Base-by-base conservation (phyloP, 2,329 filamentous ascomycete species). In the Xylariaceae sp. region DNA sequence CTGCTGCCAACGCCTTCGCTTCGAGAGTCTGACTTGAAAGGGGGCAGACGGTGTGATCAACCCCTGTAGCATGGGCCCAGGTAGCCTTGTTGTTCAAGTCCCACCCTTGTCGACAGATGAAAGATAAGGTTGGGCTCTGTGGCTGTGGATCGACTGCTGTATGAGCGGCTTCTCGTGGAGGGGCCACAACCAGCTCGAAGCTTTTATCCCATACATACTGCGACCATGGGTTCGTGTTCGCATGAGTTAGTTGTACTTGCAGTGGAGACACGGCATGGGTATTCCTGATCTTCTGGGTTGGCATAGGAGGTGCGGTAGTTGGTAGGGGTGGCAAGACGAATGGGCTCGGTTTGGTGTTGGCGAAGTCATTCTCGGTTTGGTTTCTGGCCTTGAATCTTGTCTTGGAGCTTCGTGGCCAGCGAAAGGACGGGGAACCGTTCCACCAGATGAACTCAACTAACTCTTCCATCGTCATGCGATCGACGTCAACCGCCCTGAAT, bases 61-160 rank as follows among this genome's bases (percentile, higher is more conserved):
- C 13, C 15, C n/a, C 39, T 1, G 32, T 27, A 13, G 15, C 8
- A 1, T 32, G 39, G 4, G 40, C 27, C 44, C 24, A 40, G 6
- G 6, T 37, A 29, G 24, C 6, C 16, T 43, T 54, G 11, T 53
- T 33, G 26, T 49, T 49, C 13, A 37, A 16, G 15, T 44, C 21
- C 51, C 44, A 54, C 6, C 32, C 40, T n/a, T 32, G 15, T 10
- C 44, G 37, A n/a, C 51, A 54, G 5, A 27, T 13, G 10, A 54
- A 42, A 20, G 51, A 54, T 16, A 49, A 7, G n/a, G 2, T 44
- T 10, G 51, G 50, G 18, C n/a, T 15, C 4, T 18, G 30, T 10
- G 21, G 23, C 9, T 18, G 15, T 4, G 8, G 18, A 5, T 9
- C 16, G 7, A 8, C 6, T 15, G 6, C 5, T 6, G 9, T 6